Evolutionary conservation across 1,284 basidiomycete species (phyloP).

Genomic region (Sporisorium exsertum): DNA sequence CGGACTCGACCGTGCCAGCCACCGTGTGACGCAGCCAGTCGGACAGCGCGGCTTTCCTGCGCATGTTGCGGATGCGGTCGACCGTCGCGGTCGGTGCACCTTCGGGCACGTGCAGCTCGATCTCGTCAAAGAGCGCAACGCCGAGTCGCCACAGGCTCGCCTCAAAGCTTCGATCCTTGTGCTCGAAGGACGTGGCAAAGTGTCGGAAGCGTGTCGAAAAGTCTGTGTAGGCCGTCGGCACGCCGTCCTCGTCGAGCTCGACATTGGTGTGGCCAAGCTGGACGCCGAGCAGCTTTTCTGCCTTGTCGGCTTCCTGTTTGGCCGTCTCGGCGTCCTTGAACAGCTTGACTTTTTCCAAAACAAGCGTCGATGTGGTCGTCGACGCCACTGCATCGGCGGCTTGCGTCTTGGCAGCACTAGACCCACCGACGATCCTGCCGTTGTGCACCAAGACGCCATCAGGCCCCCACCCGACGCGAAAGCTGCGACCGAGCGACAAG

Average conservation of each 20-base stretch:
- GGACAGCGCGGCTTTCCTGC: constrained; percentile 84
- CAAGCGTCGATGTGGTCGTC: constrained; percentile 28
- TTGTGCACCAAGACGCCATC: constrained; percentile 81
- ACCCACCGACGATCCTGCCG: constrained; percentile 70
- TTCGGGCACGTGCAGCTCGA: constrained; percentile 77
- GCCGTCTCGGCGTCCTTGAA: constrained; percentile 47
- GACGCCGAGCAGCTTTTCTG: constrained; percentile 79
- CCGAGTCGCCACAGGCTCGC: constrained; percentile 86
- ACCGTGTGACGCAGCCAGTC: constrained; percentile 86
- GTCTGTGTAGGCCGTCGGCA: constrained; percentile 73
- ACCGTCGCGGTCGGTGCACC: constrained; percentile 75
- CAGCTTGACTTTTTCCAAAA: constrained; percentile 53
- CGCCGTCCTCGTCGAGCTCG: constrained; percentile 70
- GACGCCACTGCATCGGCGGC: constrained; percentile 15
- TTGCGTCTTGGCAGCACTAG: constrained; percentile 18
- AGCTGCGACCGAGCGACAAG: constrained; percentile 85
- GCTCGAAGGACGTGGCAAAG: constrained; percentile 80
- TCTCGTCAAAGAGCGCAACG: constrained; percentile 87
- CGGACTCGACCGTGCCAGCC: constrained; percentile 78
- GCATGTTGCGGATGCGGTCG: constrained; percentile 76
- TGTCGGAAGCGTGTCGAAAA: constrained; percentile 79
- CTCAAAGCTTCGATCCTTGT: constrained; percentile 76
- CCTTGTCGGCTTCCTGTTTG: constrained; percentile 40
- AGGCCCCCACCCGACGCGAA: constrained; percentile 90
- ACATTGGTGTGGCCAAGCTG: constrained; percentile 84